A percentile compares a stretch with the other conserved stretches of the same genome.
These are phyloP conservation scores for Gossypium schwendimanii DNA, from an alignment of 441 rosid genomes.

Conservation along the genomic window DNA sequence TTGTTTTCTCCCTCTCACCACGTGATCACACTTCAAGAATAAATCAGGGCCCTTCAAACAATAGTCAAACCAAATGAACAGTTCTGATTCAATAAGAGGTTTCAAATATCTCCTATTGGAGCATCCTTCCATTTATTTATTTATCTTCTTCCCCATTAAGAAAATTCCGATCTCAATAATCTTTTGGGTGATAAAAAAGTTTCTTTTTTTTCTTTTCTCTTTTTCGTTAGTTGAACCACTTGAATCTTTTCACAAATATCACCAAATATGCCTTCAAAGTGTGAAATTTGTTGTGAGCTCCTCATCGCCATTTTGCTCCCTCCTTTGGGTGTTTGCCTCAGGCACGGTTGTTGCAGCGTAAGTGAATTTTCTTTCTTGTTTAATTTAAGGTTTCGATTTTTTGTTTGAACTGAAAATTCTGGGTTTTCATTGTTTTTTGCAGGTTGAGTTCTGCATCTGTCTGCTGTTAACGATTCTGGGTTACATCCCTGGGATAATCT, in stretches of 20 bases:
- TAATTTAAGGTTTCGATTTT: background rate
- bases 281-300: constrained; percentile 70
- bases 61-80: too few species aligned
- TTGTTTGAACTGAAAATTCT: background rate
- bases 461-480: constrained; percentile 69
- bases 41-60: too few species aligned
- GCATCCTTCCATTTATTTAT: background rate
- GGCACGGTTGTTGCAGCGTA: constrained; percentile 79
- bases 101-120: too few species aligned
- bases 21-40: too few species aligned
- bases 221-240: background rate
- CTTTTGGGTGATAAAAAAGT: background rate
- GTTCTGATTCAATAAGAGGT: too few species aligned
- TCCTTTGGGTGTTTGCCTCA: constrained; percentile 72
- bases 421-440: constrained; percentile 6
- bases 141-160: background rate
- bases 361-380: background rate
- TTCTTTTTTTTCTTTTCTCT: background rate
- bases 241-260: background rate
- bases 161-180: background rate
- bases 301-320: constrained; percentile 74
- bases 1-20: too few species aligned
- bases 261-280: constrained; percentile 40
- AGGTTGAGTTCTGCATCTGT: constrained; percentile 80
- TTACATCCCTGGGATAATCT: constrained; percentile 77